A percentile compares a stretch with the other conserved stretches of the same genome.
These are phyloP conservation scores for Arachis stenosperma DNA, from an alignment of 306 rosid species.

Conservation along the genomic window DNA sequence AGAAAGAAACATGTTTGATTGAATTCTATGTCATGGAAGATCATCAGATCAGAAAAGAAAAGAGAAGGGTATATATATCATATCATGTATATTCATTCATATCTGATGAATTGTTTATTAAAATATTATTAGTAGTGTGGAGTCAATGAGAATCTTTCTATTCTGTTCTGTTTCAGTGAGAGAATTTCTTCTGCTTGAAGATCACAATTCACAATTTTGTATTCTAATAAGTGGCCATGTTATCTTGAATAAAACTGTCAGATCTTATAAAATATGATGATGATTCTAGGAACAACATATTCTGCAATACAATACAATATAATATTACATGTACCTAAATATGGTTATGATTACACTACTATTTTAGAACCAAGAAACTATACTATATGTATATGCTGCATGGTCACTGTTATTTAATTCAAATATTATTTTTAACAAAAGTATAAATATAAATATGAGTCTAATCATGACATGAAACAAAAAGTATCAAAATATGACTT, in stretches of 20 bases:
- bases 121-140: conserved; percentile 20
- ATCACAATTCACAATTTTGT: conserved; percentile 39
- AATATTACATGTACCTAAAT: conserved; percentile 24
- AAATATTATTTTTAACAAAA: no score
- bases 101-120: conserved; percentile 1
- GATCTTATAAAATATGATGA: conserved; percentile 29
- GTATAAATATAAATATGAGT: no score
- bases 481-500: no score
- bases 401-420: no score
- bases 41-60: neutral
- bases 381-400: no score
- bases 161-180: conserved; percentile 23
- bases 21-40: conserved; percentile 1
- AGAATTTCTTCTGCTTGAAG: conserved; percentile 22
- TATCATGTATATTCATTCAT: no score
- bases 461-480: no score
- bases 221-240: conserved; percentile 30
- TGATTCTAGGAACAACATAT: conserved; percentile 14
- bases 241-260: conserved; percentile 26
- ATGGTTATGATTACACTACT: neutral
- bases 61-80: conserved; percentile 1
- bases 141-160: conserved; percentile 51
- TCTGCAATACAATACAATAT: neutral
- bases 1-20: conserved; percentile 47
- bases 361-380: no score